Evolutionary conservation across 176 grass and related monocot genomes (phyloP), one percentile per base, ranked within the genome.

Genomic region (Oryza australiensis): DNA sequence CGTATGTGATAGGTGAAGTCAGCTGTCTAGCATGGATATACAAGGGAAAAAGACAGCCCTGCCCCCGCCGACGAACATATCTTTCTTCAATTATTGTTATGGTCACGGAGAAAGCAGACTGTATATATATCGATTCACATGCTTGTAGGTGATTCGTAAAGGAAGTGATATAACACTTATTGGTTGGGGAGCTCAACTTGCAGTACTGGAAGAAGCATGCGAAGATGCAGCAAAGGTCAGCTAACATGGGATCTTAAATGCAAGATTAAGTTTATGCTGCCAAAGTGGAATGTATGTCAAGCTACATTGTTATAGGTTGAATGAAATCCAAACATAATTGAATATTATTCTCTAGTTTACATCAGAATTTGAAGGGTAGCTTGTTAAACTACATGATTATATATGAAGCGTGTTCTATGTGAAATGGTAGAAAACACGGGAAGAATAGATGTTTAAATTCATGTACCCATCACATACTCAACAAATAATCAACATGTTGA

Each of bases 151-250:
- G 72, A 95, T 95, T 63, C 86, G 85, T 70, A 38, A 90, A 88
- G 95, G 95, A 70, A 85, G 78, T 64, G 93, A 98, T 81, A 91
- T 98, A 88, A 93, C 95, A 70, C 84, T 95, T 65, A 71, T 98
- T 83, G 90, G 95, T 26, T 98, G 95, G 95, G 95, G 95, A 83
- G 92, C 95, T 69, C 95, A 98, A 83, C 92, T 98, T 83, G 84
- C 82, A 16, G 62, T 98, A 60, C 82, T 95, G 42, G 89, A 95
- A 90, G 90, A 95, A 91, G 92, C 95, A 10, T 93, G 88, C 49
- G 88, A 93, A 86, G 90, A 89, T 69, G 95, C 87, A 82, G 90
- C 90, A 80, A 98, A 93, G 92, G 92, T 95, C 37, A 45, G 45
- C 73, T 65, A 13, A 62, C 15, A 42, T 1, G 66, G 1, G 2